These are phyloP conservation scores for Aplosporella prunicola DNA, from an alignment of 2,329 filamentous ascomycete genomes.

Conservation along the genomic window DNA sequence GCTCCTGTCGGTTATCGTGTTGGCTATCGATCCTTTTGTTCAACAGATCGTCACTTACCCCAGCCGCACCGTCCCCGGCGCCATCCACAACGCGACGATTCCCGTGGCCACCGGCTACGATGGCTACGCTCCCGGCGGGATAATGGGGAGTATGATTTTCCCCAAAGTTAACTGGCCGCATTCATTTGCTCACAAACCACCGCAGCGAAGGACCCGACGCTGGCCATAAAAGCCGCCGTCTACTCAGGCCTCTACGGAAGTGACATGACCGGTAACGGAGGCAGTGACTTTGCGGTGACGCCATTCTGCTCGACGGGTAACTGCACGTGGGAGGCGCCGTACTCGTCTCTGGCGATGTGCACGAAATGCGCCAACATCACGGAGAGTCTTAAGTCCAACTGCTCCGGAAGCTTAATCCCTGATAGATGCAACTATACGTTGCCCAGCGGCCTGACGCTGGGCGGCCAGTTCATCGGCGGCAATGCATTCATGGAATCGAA, in stretches of 20 bases:
- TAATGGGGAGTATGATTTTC: neutral
- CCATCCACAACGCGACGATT: neutral
- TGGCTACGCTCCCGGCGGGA: neutral
- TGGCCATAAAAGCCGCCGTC: slow-evolving; percentile 5
- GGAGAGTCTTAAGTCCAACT: neutral
- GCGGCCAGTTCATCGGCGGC: neutral
- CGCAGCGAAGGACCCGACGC: slow-evolving; percentile 2
- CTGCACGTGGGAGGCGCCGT: slow-evolving; percentile 10
- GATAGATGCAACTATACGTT: neutral
- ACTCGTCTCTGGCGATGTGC: slow-evolving; percentile 10
- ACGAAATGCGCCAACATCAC: slow-evolving; percentile 10
- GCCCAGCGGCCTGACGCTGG: neutral
- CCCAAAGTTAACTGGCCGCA: neutral
- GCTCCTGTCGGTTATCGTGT: neutral
- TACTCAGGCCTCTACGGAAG: neutral
- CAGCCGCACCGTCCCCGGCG: neutral
- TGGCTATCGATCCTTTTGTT: neutral
- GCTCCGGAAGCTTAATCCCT: neutral
- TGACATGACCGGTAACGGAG: neutral
- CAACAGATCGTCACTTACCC: neutral
- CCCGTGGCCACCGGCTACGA: neutral
- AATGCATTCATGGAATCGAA: no score
- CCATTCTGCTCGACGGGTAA: slow-evolving; percentile 11
- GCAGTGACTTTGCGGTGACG: neutral
- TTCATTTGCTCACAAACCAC: neutral